Conservation (phyloP, 2,329 filamentous ascomycete species). For the Cadophora sp. region DNA sequence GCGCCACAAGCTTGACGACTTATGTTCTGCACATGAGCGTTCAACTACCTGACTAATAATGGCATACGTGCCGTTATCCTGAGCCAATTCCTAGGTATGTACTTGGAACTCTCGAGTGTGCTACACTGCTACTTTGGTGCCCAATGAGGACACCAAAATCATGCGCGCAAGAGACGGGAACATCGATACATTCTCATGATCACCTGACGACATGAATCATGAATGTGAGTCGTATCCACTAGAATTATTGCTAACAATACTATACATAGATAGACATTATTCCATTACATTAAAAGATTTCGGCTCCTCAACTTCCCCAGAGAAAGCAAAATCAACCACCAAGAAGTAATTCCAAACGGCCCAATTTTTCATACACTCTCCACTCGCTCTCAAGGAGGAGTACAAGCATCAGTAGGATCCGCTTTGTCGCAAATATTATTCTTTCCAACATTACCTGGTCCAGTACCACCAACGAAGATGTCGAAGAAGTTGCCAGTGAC, state of each 20-base stretch:
- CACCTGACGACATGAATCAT: no score
- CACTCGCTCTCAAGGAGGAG: neutral
- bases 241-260: neutral
- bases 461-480: constrained; percentile 32
- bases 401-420: constrained; percentile 23
- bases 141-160: no score
- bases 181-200: no score
- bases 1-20: no score
- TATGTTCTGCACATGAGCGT: no score
- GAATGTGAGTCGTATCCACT: neutral
- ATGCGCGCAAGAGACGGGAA: no score
- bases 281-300: neutral
- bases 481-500: constrained; percentile 44
- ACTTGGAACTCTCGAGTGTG: no score
- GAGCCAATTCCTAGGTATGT: no score
- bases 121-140: no score
- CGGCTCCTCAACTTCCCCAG: neutral
- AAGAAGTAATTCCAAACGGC: neutral
- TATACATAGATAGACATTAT: neutral
- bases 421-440: constrained; percentile 38
- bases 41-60: no score
- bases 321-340: neutral
- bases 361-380: no score
- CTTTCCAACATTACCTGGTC: constrained; percentile 39
- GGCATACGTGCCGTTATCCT: no score